phyloP scores from a whole-genome alignment of 805 yeast species.

The Candida michaelii region DNA sequence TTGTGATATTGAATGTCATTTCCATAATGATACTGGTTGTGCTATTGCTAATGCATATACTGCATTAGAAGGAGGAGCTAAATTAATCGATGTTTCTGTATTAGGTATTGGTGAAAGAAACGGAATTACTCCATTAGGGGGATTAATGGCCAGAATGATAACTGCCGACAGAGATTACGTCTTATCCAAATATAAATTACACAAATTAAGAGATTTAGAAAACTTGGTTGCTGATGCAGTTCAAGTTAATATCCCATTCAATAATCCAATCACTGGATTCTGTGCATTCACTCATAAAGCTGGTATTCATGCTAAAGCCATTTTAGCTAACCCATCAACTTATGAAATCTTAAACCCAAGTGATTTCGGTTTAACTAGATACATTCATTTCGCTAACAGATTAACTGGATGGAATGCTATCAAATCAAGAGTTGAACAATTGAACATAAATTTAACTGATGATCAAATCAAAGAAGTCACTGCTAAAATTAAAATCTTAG shows the following conservation, averaged over 20 bases:
- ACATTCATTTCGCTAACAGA: constrained; percentile 97
- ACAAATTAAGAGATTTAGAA: constrained; percentile 93
- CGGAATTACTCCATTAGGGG: constrained; percentile 97
- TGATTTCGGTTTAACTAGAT: constrained; percentile 94
- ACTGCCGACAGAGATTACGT: constrained; percentile 98
- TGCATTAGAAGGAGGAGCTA: constrained; percentile 97
- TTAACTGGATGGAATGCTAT: constrained; percentile 99
- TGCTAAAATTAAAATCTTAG: constrained; percentile 85
- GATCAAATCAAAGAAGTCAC: constrained; percentile 96
- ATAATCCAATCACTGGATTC: constrained; percentile 98
- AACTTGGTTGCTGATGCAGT: constrained; percentile 96
- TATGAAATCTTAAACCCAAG: constrained; percentile 93
- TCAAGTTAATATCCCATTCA: constrained; percentile 94
- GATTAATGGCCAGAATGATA: constrained; percentile 98
- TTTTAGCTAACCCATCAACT: constrained; percentile 97
- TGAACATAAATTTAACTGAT: constrained; percentile 85
- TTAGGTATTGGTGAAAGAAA: constrained; percentile 98
- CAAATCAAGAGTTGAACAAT: constrained; percentile 96
- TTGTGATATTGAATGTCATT: constrained; percentile 97
- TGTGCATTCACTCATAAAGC: constrained; percentile 99
- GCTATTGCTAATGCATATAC: constrained; percentile 98
- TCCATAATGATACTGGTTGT: constrained; percentile 99
- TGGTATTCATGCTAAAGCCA: constrained; percentile 98
- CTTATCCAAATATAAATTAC: constrained; percentile 88
- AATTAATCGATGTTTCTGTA: constrained; percentile 89